phyloP scores from a whole-genome alignment of 2,329 filamentous ascomycete genomes.

The Penicillium thymicola region DNA sequence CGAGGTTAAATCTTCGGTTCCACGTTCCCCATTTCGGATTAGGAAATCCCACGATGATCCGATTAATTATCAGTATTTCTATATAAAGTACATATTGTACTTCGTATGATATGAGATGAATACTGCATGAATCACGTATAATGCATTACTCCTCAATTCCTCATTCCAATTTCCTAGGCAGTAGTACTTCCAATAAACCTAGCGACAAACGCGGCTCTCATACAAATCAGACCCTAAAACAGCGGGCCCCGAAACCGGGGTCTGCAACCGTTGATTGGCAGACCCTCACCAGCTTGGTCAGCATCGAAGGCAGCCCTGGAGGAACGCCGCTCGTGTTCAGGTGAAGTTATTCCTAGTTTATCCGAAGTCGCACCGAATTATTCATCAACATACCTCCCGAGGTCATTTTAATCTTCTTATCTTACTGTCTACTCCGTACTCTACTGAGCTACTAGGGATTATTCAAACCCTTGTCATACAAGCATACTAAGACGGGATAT shows the following conservation, averaged over 20 bases:
- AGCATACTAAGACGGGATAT: background rate
- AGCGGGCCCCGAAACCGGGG: background rate
- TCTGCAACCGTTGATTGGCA: background rate
- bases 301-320: background rate
- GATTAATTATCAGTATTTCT: background rate
- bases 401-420: background rate
- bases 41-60: background rate
- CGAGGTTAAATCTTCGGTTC: slow-evolving; percentile 1
- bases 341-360: background rate
- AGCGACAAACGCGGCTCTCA: slow-evolving; percentile 4
- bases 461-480: background rate
- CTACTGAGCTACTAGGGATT: background rate
- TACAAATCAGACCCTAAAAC: background rate
- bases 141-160: background rate
- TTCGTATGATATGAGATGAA: background rate
- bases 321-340: background rate
- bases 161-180: background rate
- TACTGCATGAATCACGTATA: slow-evolving; percentile 1
- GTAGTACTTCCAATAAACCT: background rate
- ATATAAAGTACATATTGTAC: background rate
- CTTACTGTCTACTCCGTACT: background rate
- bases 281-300: background rate
- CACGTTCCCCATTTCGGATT: background rate
- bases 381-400: background rate
- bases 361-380: background rate